phyloP scores from a whole-genome alignment of 192 early-diverging fungal genomes.

The Linnemannia hyalina region DNA sequence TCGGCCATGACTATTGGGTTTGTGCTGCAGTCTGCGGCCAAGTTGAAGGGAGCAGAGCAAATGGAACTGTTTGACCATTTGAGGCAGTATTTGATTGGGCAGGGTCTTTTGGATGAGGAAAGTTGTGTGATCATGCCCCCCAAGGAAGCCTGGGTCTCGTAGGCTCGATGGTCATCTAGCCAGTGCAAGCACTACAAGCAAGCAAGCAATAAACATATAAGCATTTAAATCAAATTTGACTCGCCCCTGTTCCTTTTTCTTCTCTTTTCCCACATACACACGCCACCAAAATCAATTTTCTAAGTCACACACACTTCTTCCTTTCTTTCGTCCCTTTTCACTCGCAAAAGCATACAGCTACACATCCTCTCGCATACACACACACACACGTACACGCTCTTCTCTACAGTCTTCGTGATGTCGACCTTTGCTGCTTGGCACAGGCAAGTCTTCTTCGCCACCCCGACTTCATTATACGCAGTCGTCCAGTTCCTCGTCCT shows the following conservation, averaged over 20 bases:
- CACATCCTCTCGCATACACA: neutral
- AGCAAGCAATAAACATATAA: too few species aligned
- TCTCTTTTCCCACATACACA: too few species aligned
- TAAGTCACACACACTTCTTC: too few species aligned
- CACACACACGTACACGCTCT: neutral
- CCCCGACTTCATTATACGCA: neutral
- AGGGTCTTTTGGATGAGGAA: constrained; percentile 52
- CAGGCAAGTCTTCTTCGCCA: neutral
- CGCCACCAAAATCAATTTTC: too few species aligned
- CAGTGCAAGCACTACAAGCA: too few species aligned
- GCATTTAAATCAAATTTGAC: too few species aligned
- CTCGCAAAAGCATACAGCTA: too few species aligned
- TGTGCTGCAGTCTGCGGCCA: constrained; percentile 47
- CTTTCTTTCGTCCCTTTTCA: too few species aligned
- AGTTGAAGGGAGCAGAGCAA: constrained; percentile 51
- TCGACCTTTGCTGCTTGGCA: neutral
- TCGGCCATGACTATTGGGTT: constrained; percentile 43
- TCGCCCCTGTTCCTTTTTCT: too few species aligned
- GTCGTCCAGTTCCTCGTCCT: neutral
- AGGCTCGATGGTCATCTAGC: neutral
- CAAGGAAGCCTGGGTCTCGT: constrained; percentile 53
- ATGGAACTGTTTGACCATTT: constrained; percentile 58
- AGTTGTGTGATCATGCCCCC: constrained; percentile 54
- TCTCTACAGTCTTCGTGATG: neutral
- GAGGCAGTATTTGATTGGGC: constrained; percentile 58